These are phyloP conservation scores for Penicillium bialowiezense DNA, from an alignment of 495 filamentous ascomycete species.

Conservation along the genomic window DNA sequence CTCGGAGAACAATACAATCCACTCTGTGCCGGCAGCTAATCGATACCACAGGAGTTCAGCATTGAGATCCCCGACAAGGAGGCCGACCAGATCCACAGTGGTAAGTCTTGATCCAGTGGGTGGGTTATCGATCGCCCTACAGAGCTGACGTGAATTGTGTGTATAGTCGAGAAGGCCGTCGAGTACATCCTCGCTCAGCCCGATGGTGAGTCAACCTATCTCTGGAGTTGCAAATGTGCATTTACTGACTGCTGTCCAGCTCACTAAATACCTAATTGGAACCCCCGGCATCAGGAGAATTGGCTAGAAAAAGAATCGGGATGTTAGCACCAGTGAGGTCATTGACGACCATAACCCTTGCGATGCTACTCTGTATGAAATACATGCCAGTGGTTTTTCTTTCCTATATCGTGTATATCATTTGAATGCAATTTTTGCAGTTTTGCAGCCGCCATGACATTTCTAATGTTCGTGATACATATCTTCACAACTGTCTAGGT, in stretches of 20 bases:
- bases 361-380: slow-evolving; percentile 38
- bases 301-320: slow-evolving; percentile 42
- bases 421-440: slow-evolving; percentile 47
- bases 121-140: background rate
- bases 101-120: slow-evolving; percentile 55
- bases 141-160: slow-evolving; percentile 15
- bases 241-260: slow-evolving; percentile 26
- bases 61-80: slow-evolving; percentile 99
- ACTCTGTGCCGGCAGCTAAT: slow-evolving; percentile 19
- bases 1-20: slow-evolving; percentile 12
- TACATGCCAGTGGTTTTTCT: slow-evolving; percentile 40
- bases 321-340: slow-evolving; percentile 29
- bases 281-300: slow-evolving; percentile 23
- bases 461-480: background rate
- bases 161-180: slow-evolving; percentile 87
- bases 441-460: slow-evolving; percentile 20
- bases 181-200: slow-evolving; percentile 94
- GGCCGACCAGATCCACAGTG: slow-evolving; percentile 92
- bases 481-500: too few relatives aligned
- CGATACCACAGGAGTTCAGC: slow-evolving; percentile 81
- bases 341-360: slow-evolving; percentile 19
- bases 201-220: slow-evolving; percentile 68
- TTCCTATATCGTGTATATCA: slow-evolving; percentile 47
- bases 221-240: too few relatives aligned
- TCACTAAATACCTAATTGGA: slow-evolving; percentile 43